These are phyloP conservation scores for Spencermartinsiella europaea DNA, from an alignment of 805 yeast species.

Conservation along the genomic window DNA sequence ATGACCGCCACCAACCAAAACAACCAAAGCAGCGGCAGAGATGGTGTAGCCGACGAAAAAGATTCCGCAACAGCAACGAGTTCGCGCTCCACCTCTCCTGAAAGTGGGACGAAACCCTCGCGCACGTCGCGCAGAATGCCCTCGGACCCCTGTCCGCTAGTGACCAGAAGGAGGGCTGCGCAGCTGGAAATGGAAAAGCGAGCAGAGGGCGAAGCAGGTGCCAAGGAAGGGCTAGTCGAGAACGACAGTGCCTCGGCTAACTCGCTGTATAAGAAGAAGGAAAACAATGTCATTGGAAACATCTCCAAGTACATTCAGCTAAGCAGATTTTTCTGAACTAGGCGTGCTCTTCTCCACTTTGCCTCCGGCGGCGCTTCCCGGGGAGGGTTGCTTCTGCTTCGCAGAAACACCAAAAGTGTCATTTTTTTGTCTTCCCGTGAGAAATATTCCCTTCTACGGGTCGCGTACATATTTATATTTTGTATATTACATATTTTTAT, in stretches of 20 bases:
- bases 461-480: background rate
- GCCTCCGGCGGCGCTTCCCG: too few species aligned
- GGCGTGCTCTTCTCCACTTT: too few species aligned
- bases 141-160: slow-evolving; percentile 8
- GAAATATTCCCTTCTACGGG: background rate
- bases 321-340: slow-evolving; percentile 7
- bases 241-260: background rate
- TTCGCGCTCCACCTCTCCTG: too few species aligned
- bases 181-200: background rate
- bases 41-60: slow-evolving; percentile 2
- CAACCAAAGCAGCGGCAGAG: background rate
- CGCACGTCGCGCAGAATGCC: slow-evolving; percentile 6
- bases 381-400: too few species aligned
- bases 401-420: too few species aligned
- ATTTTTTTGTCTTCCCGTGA: too few species aligned
- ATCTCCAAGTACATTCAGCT: slow-evolving; percentile 15
- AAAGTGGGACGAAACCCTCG: background rate
- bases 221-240: background rate
- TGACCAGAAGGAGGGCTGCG: slow-evolving; percentile 8
- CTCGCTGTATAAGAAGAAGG: slow-evolving; percentile 4
- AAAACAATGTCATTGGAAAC: slow-evolving; percentile 10
- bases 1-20: background rate
- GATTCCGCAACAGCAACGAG: background rate
- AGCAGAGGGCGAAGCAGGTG: background rate
- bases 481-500: background rate